Conservation (phyloP, 164 flowering plant species). For the Magnolia changhungtana region DNA sequence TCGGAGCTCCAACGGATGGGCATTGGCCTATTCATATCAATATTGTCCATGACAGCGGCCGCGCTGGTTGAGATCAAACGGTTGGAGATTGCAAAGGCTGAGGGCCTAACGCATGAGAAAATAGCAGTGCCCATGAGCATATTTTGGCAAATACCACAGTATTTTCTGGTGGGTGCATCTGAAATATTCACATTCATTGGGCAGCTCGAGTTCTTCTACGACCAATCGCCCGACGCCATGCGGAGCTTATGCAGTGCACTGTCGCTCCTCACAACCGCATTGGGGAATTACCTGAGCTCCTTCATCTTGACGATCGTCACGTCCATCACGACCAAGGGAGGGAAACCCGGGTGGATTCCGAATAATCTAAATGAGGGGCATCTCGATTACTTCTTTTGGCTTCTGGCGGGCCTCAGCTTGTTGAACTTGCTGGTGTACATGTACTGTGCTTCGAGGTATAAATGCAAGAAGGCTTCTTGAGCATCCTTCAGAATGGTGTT, state of each 20-base stretch:
- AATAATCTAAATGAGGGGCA: conserved; percentile 66
- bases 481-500: conserved; percentile 2
- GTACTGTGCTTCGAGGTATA: conserved; percentile 43
- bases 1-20: conserved; percentile 85
- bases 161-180: conserved; percentile 64
- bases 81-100: conserved; percentile 46
- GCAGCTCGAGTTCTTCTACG: conserved; percentile 76
- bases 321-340: conserved; percentile 44
- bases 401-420: conserved; percentile 62
- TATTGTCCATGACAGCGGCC: conserved; percentile 71
- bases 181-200: conserved; percentile 66
- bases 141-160: conserved; percentile 79
- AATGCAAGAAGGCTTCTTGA: conserved; percentile 44
- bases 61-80: conserved; percentile 72
- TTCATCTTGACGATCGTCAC: conserved; percentile 58
- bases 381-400: conserved; percentile 75
- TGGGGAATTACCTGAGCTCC: conserved; percentile 69
- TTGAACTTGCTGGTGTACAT: conserved; percentile 49
- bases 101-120: conserved; percentile 36
- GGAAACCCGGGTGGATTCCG: conserved; percentile 64
- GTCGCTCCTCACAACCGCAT: conserved; percentile 45
- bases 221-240: conserved; percentile 81
- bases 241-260: conserved; percentile 67
- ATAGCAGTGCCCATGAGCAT: conserved; percentile 59
- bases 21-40: conserved; percentile 71